A percentile compares a stretch with the other conserved stretches of the same genome.
Evolutionary conservation across 805 yeast species (phyloP).

Genomic region (Scheffersomyces stipitis): DNA sequence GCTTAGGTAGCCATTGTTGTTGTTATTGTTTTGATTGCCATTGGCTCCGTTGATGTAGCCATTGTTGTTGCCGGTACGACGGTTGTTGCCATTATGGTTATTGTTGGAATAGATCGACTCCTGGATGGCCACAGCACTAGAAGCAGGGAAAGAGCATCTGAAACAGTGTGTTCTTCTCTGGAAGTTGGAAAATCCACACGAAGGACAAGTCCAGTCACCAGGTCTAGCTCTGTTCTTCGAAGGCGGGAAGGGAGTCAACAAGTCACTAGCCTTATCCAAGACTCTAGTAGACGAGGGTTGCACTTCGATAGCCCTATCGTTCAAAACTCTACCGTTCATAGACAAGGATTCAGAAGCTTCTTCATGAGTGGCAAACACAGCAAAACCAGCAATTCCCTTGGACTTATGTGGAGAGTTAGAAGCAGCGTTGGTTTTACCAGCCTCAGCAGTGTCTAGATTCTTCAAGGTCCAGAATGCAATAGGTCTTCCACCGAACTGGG

Average conservation of each 20-base stretch:
- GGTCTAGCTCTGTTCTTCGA: conserved; percentile 88
- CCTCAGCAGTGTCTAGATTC: conserved; percentile 37
- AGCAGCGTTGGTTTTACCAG: neutral
- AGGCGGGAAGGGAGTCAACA: conserved; percentile 81
- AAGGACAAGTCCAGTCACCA: conserved; percentile 98
- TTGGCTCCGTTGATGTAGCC: conserved; percentile 1
- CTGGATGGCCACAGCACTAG: conserved; percentile 68
- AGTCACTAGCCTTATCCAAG: conserved; percentile 77
- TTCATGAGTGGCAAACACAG: conserved; percentile 79
- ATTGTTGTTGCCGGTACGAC: conserved; percentile 5
- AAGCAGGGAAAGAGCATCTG: conserved; percentile 85
- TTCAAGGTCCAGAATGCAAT: conserved; percentile 87
- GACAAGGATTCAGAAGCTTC: conserved; percentile 78
- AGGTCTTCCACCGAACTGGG: conserved; percentile 82
- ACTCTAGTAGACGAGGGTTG: conserved; percentile 82
- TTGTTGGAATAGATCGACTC: conserved; percentile 49
- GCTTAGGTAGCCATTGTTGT: conserved; percentile 2
- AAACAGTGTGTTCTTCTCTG: conserved; percentile 93
- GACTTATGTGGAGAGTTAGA: conserved; percentile 34
- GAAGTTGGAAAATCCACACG: conserved; percentile 92
- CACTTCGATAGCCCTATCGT: conserved; percentile 76
- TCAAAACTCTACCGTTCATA: conserved; percentile 74
- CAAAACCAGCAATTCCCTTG: conserved; percentile 68
- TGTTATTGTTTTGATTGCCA: neutral
- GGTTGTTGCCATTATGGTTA: conserved; percentile 4